Evolutionary conservation across 2,329 filamentous ascomycete species (phyloP).

Genomic region (Colletotrichum musicola): DNA sequence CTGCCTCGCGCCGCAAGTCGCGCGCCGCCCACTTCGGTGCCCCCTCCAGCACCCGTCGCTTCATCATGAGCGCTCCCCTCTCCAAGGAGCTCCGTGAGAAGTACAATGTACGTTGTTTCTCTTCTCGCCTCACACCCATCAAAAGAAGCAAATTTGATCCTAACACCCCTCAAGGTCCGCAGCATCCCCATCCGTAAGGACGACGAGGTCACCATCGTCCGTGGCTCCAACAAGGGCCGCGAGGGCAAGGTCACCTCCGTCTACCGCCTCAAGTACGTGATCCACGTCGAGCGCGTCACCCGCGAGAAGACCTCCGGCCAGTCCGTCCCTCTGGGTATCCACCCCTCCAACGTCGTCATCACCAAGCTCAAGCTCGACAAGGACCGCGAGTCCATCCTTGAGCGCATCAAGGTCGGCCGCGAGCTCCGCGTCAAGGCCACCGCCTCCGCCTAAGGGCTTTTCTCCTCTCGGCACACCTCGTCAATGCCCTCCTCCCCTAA

Average conservation of each 20-base stretch:
- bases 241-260: conserved; percentile 98
- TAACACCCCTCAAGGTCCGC: conserved; percentile 75
- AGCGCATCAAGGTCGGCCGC: conserved; percentile 84
- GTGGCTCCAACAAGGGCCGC: conserved; percentile 95
- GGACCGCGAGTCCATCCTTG: conserved; percentile 90
- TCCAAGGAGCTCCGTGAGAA: conserved; percentile 98
- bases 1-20: conserved; percentile 96
- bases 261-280: conserved; percentile 97
- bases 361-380: conserved; percentile 99
- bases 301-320: conserved; percentile 98
- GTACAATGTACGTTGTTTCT: conserved; percentile 83
- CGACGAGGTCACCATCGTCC: conserved; percentile 93
- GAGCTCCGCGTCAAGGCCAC: conserved; percentile 81
- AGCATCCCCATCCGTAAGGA: conserved; percentile 98
- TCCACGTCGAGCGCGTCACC: conserved; percentile 96
- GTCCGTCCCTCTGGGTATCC: conserved; percentile 92
- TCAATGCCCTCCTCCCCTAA: not conserved
- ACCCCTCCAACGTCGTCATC: conserved; percentile 97
- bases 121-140: not conserved
- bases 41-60: conserved; percentile 92
- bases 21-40: conserved; percentile 98
- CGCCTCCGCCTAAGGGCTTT: conserved; percentile 65
- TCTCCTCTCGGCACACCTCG: not conserved
- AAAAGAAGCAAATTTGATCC: not conserved
- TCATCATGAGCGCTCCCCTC: conserved; percentile 96